A percentile compares a stretch with the other conserved stretches of the same genome.
These are phyloP conservation scores for Odontarrhena argentea DNA, from an alignment of 345 rosid species.

Conservation along the genomic window DNA sequence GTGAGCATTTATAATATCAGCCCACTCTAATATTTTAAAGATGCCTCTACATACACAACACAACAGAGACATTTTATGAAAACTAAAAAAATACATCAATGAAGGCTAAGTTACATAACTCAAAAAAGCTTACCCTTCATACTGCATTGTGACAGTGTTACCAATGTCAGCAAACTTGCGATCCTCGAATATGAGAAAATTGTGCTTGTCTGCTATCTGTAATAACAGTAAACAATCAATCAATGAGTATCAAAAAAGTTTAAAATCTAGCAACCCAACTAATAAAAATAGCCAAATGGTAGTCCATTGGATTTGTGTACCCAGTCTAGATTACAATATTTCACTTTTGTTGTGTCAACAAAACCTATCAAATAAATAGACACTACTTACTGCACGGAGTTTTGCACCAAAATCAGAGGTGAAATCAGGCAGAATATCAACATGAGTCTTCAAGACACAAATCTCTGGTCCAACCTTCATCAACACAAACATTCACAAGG, in stretches of 20 bases:
- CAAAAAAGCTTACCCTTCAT: slow-evolving; percentile 66
- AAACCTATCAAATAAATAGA: slow-evolving; percentile 3
- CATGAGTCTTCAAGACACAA: slow-evolving; percentile 92
- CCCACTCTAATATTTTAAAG: slow-evolving; percentile 87
- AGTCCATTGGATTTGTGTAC: neutral
- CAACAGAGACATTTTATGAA: neutral
- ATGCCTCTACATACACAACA: slow-evolving; percentile 61
- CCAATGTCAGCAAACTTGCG: slow-evolving; percentile 99
- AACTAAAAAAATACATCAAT: neutral
- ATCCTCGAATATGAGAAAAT: slow-evolving; percentile 92
- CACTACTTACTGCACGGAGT: slow-evolving; percentile 64
- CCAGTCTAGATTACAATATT: neutral
- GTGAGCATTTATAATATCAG: slow-evolving; percentile 90
- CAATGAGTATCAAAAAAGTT: neutral
- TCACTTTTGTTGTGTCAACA: neutral
- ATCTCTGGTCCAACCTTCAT: slow-evolving; percentile 95
- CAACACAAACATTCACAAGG: slow-evolving; percentile 17
- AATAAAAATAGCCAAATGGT: slow-evolving; percentile 7
- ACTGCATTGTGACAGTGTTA: slow-evolving; percentile 97
- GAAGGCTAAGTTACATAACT: neutral
- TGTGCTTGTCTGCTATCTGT: slow-evolving; percentile 86
- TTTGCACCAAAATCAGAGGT: slow-evolving; percentile 87
- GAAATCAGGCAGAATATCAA: slow-evolving; percentile 94
- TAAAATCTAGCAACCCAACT: neutral
- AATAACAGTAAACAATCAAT: slow-evolving; percentile 5